Percentiles rank a stretch among this genome's conserved stretches.
Conservation (phyloP, 1,284 basidiomycete genomes). For the Flammula alnicola region DNA sequence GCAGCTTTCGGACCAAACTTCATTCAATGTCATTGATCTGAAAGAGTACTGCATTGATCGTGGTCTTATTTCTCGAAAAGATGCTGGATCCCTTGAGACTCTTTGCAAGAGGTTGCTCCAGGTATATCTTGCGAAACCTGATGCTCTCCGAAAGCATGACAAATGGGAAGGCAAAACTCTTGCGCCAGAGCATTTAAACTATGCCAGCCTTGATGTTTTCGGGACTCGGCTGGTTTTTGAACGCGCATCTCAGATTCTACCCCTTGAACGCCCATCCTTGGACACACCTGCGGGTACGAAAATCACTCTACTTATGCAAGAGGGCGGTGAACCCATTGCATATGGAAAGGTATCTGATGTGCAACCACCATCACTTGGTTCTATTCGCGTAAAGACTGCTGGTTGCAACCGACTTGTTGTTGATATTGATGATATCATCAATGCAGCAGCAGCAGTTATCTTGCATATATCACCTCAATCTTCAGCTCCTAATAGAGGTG, state of each 20-base stretch:
- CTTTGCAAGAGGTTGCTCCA: slow-evolving; percentile 3
- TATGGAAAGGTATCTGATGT: slow-evolving; percentile 14
- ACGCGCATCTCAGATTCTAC: neutral
- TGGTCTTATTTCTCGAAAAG: slow-evolving; percentile 5
- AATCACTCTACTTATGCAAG: slow-evolving; percentile 11
- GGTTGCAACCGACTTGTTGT: slow-evolving; percentile 6
- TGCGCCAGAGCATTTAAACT: neutral
- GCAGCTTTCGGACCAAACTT: neutral
- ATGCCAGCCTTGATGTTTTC: slow-evolving; percentile 12
- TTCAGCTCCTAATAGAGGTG: neutral
- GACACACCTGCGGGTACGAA: slow-evolving; percentile 5
- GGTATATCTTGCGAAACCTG: slow-evolving; percentile 6
- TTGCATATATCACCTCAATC: slow-evolving; percentile 3
- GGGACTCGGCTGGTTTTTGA: slow-evolving; percentile 10
- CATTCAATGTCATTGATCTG: slow-evolving; percentile 9
- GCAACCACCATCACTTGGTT: slow-evolving; percentile 2
- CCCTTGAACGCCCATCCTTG: neutral
- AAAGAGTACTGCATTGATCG: slow-evolving; percentile 12
- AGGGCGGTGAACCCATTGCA: slow-evolving; percentile 7
- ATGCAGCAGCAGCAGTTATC: slow-evolving; percentile 5
- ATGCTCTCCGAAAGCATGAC: slow-evolving; percentile 3
- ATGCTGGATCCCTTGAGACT: slow-evolving; percentile 1
- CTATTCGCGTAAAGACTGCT: slow-evolving; percentile 8
- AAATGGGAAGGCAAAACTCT: slow-evolving; percentile 12
- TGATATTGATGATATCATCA: slow-evolving; percentile 6